Evolutionary conservation across 306 rosid genomes (phyloP).

Genomic region (Vigna unguiculata): DNA sequence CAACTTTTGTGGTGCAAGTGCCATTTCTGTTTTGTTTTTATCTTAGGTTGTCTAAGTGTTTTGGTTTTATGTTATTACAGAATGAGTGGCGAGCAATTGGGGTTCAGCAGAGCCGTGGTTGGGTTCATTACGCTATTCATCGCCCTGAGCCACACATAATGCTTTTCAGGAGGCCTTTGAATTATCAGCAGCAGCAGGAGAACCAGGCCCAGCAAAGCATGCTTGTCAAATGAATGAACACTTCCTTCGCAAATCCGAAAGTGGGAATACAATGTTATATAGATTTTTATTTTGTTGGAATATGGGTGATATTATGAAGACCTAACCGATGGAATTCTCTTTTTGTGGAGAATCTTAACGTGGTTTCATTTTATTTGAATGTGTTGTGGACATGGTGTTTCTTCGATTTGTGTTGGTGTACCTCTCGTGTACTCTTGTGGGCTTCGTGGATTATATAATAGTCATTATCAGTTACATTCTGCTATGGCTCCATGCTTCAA

Average conservation of each 20-base stretch:
- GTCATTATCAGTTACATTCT: not conserved
- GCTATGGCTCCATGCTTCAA: not conserved
- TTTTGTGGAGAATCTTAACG: slow-evolving; percentile 54
- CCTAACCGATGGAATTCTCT: slow-evolving; percentile 53
- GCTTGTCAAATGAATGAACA: slow-evolving; percentile 70
- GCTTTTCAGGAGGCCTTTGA: slow-evolving; percentile 97
- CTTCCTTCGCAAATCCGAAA: slow-evolving; percentile 39
- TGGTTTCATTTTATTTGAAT: slow-evolving; percentile 25
- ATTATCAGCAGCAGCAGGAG: slow-evolving; percentile 90
- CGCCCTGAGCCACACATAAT: slow-evolving; percentile 97
- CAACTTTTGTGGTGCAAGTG: not conserved
- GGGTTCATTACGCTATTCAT: slow-evolving; percentile 96
- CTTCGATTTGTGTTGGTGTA: slow-evolving; percentile 45
- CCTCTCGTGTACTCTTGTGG: slow-evolving; percentile 42
- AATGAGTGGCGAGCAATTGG: slow-evolving; percentile 96
- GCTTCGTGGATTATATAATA: slow-evolving; percentile 30
- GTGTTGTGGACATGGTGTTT: not conserved
- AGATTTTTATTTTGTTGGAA: slow-evolving; percentile 40
- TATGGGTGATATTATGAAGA: slow-evolving; percentile 31
- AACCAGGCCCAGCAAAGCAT: slow-evolving; percentile 68
- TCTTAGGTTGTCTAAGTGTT: not conserved
- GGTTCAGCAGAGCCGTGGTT: slow-evolving; percentile 98
- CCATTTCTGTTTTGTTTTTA: not conserved
- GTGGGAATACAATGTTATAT: slow-evolving; percentile 32
- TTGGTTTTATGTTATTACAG: slow-evolving; percentile 45